phyloP scores from a whole-genome alignment of 257 asterid genomes.

The Striga asiatica region DNA sequence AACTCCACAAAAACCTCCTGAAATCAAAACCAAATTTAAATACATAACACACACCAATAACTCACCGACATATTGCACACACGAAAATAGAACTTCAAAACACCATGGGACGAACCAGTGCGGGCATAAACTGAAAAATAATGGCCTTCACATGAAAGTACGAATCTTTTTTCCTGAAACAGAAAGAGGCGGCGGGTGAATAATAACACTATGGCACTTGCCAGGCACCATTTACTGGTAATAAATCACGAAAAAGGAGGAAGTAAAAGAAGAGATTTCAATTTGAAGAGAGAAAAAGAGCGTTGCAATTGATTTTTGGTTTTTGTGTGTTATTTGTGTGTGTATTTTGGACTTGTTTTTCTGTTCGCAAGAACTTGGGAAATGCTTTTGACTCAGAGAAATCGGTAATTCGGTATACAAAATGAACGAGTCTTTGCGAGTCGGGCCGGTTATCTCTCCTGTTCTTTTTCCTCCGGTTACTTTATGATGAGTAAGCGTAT shows the following conservation, averaged over 20 bases:
- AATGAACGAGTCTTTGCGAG: slow-evolving; percentile 19
- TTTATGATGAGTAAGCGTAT: no score
- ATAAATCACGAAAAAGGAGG: slow-evolving; percentile 22
- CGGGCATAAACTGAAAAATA: background rate
- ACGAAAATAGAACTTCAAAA: background rate
- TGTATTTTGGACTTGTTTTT: background rate
- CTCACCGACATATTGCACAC: background rate
- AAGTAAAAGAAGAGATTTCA: slow-evolving; percentile 17
- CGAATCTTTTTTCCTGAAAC: slow-evolving; percentile 18
- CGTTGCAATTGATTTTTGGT: background rate
- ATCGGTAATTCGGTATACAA: slow-evolving; percentile 11
- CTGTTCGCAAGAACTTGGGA: slow-evolving; percentile 25
- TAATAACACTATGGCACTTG: slow-evolving; percentile 27
- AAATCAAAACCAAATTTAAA: background rate
- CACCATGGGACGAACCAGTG: slow-evolving; percentile 25
- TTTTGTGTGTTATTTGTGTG: background rate
- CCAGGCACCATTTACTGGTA: slow-evolving; percentile 34
- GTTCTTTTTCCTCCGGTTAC: slow-evolving; percentile 8
- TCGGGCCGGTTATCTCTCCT: slow-evolving; percentile 16
- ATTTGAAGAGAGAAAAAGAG: slow-evolving; percentile 18
- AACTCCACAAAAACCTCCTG: background rate
- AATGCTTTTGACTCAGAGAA: no score
- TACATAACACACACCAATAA: background rate
- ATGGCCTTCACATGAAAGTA: background rate
- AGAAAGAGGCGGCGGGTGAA: slow-evolving; percentile 48